Evolutionary conservation across 257 asterid species (phyloP), one percentile per base, ranked within the genome.

Genomic region (Echites panduratus): DNA sequence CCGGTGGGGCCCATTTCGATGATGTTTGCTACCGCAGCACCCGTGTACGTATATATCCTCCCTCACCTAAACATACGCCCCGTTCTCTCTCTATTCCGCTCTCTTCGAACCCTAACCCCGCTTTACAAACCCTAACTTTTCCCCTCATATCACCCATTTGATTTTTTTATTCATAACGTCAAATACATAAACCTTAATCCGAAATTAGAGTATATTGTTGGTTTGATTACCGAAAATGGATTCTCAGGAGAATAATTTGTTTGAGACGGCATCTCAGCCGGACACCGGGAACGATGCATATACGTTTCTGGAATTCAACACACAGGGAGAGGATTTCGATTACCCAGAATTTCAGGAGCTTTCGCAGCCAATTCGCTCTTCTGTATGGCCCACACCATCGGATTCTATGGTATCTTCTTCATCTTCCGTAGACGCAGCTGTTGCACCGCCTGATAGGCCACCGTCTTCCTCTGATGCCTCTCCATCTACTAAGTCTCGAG

Each of bases 261-360:
- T 83, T 76, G 98, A 92, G 41, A 92, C 97, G 75, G 93, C 97
- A 79, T 95, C 98, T 67, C 97, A 92, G 87, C 99, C 99, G 57
- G 99, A 92, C 83, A 87, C 92, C 13, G 95, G 95, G 66, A 87
- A 80, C 87, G 97, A 95, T 69, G 98, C 96, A 9, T 95, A 90
- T 83, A 90, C 97, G 5, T 95, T 95, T 41, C 79, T 95, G 38
- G 98, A 95, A 79, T 92, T 95, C 95, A 90, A 89, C 83, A 87
- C 98, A 20, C 96, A 88, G 72, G 96, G 93, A 44, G 97, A 89
- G 78, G 99, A 94, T 70, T 95, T 90, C 66, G 93, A 87, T 83
- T 92, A 92, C 78, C 96, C 98, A 5, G 93, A 95, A 72, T 94
- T 94, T 56, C 93, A 82, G 44, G 95, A 89, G 84, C 88, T 94